Conservation (phyloP, 2,329 filamentous ascomycete genomes). For the Balansia obtecta region DNA sequence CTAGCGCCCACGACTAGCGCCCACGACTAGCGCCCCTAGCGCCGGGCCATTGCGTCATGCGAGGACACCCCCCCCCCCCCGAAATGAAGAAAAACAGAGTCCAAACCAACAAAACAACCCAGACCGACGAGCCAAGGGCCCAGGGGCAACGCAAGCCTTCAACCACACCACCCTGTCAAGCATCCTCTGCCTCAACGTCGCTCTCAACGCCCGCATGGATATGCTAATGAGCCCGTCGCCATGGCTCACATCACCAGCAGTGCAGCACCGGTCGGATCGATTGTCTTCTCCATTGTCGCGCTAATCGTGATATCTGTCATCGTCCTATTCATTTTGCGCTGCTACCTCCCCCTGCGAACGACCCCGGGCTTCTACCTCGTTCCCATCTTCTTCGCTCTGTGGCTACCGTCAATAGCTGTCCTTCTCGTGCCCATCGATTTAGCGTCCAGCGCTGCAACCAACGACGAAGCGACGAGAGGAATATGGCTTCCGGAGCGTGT, state of each 20-base stretch:
- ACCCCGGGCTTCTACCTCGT: constrained; percentile 84
- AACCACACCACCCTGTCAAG: background rate
- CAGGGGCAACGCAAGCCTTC: background rate
- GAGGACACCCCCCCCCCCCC: no score
- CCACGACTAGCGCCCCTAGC: no score
- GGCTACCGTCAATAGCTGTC: constrained; percentile 81
- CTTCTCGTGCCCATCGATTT: constrained; percentile 92
- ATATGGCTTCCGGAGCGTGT: constrained; percentile 77
- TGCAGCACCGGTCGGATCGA: constrained; percentile 60
- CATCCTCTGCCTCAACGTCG: background rate
- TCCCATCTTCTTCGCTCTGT: constrained; percentile 92
- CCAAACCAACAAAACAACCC: background rate
- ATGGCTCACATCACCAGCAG: constrained; percentile 39
- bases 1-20: no score
- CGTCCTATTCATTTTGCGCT: constrained; percentile 74
- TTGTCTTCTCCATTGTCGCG: constrained; percentile 62
- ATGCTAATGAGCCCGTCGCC: constrained; percentile 20
- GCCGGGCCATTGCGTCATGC: constrained; percentile 9
- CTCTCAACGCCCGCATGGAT: constrained; percentile 13
- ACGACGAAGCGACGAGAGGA: constrained; percentile 58
- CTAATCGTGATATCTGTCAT: constrained; percentile 61
- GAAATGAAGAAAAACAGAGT: no score
- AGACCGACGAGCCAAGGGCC: background rate
- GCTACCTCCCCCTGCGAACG: constrained; percentile 80
- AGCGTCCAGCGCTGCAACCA: constrained; percentile 66